These are phyloP conservation scores for Tuber magnatum DNA, from an alignment of 495 filamentous ascomycete species.

Conservation along the genomic window DNA sequence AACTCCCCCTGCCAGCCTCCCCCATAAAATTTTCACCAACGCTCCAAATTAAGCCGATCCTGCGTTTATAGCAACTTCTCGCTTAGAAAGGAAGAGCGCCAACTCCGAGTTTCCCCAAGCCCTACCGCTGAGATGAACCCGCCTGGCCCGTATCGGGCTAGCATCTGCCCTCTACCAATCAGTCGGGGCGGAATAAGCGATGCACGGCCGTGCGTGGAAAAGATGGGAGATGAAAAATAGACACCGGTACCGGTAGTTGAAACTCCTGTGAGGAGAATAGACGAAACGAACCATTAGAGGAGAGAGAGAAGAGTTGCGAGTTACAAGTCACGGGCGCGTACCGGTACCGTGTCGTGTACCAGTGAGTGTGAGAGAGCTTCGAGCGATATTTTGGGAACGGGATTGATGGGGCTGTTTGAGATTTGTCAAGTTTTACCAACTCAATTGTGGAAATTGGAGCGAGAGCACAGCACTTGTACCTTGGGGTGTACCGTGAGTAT, in stretches of 20 bases:
- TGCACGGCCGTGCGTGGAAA: background rate
- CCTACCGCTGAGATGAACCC: background rate
- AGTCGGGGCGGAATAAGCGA: background rate
- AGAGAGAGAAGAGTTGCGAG: background rate
- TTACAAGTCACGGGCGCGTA: background rate
- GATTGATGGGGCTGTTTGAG: background rate
- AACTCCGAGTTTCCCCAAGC: background rate
- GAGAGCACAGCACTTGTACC: background rate
- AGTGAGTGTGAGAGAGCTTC: background rate
- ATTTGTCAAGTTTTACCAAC: background rate
- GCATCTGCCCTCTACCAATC: background rate
- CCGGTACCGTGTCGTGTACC: background rate
- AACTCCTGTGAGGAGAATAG: background rate
- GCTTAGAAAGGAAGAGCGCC: background rate
- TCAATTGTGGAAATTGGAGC: background rate
- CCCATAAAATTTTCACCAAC: conserved; percentile 5
- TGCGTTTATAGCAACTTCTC: background rate
- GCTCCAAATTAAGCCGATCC: background rate
- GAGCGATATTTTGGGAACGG: background rate
- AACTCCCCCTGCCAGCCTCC: background rate
- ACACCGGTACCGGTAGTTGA: background rate
- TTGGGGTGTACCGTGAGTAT: too few species aligned
- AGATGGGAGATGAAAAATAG: background rate
- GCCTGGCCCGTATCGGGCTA: background rate
- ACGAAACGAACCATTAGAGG: background rate